Evolutionary conservation across 495 filamentous ascomycete genomes (phyloP), one percentile per base, ranked within the genome.

Genomic region (Penicillium psychrofluorescens): DNA sequence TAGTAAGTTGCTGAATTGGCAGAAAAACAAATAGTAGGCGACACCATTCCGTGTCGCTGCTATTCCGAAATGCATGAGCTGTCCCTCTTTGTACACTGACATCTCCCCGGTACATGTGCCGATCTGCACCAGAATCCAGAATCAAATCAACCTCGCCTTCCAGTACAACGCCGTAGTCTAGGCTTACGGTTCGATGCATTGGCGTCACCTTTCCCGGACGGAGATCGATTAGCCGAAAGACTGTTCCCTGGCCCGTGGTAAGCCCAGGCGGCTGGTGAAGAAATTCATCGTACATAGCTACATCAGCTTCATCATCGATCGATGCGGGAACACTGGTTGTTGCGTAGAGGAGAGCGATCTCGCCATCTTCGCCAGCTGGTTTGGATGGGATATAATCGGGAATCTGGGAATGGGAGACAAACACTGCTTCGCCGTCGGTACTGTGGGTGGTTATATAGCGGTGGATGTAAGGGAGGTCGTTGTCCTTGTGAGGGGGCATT

Each of bases 121-220:
- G 79, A 49, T 75, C 75, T 1, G 67, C 56, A 11, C 68, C 72
- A 0, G 78, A 76, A 62, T 87, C 82, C 29, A 67, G 78, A 70
- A 85, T 81, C 52, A 88, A 83, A 61, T 90, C 85, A 41, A 88
- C 84, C 49, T 76, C 63, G 0, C 86, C 86, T 54, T 89, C 84
- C 76, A 51, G 61, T 50, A 89, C 70, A 44, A 87, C 72, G 7
- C 83, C 83, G 51, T 85, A 89, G 47, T 90, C 86, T 1, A 90
- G 48, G 6, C 71, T 78, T 41, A 81, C 72, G 4, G 85, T 87
- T 0, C 84, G 70, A 55, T 90, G 86, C 83, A 90, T 68, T 7
- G 68, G 54, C 74, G 40, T 86, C 72, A 64, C 84, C 79, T 54
- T 75, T 72, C 40, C 84, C 70, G 63, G 86, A 64, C 33, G 83